These are phyloP conservation scores for Dictyostelium capitatum DNA, from an alignment of 78 protist genomes.

Conservation along the genomic window DNA sequence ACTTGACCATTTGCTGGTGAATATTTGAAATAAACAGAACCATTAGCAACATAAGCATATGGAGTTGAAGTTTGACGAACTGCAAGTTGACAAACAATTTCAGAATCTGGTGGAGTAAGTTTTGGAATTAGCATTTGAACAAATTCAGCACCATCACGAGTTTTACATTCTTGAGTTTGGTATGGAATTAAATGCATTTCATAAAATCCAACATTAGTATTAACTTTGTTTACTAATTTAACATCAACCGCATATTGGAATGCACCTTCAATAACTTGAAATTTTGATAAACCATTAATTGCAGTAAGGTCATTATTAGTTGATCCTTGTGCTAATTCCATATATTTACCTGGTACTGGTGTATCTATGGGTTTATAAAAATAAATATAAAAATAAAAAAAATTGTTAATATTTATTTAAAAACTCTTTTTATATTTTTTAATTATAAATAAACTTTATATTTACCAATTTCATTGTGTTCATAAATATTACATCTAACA, in stretches of 20 bases:
- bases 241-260: conserved; percentile 45
- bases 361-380: too few species aligned
- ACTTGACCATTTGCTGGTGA: conserved; percentile 25
- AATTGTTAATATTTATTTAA: neutral
- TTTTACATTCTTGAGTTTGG: neutral
- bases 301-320: conserved; percentile 21
- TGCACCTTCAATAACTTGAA: conserved; percentile 16
- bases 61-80: conserved; percentile 1
- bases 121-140: conserved; percentile 52
- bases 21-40: conserved; percentile 46
- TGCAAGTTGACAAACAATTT: conserved; percentile 43
- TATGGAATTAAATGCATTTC: conserved; percentile 33
- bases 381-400: too few species aligned
- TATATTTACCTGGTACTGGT: conserved; percentile 31
- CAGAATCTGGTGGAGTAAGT: conserved; percentile 52
- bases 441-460: neutral
- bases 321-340: conserved; percentile 5
- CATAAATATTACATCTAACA: conserved; percentile 15
- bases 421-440: neutral
- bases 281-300: conserved; percentile 36
- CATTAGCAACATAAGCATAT: conserved; percentile 43
- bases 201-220: neutral
- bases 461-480: conserved; percentile 56
- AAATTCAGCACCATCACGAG: conserved; percentile 4
- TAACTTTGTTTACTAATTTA: neutral